Evolutionary conservation across 345 rosid genomes (phyloP).

Genomic region (Populus nigra): DNA sequence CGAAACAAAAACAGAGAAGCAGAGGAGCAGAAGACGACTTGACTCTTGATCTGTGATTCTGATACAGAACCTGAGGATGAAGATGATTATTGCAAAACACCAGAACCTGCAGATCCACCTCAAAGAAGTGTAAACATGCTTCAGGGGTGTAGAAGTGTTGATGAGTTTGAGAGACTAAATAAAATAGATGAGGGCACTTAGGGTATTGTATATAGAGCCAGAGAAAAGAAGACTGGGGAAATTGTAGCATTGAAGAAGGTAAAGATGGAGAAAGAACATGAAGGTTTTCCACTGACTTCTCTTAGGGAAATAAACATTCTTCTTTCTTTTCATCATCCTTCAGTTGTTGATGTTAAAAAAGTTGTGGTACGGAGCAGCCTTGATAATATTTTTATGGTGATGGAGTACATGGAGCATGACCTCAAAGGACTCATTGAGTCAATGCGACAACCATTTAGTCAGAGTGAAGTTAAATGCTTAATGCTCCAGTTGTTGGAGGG

Average conservation of each 20-base stretch:
- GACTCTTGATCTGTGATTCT: slow-evolving; percentile 12
- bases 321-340: slow-evolving; percentile 92
- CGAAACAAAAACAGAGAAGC: no score
- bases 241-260: slow-evolving; percentile 98
- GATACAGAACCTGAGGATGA: slow-evolving; percentile 59
- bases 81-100: slow-evolving; percentile 40
- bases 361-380: slow-evolving; percentile 94
- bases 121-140: slow-evolving; percentile 92
- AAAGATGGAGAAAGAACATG: slow-evolving; percentile 99
- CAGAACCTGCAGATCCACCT: slow-evolving; percentile 60
- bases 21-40: no score
- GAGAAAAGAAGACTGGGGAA: slow-evolving; percentile 86
- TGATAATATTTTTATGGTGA: slow-evolving; percentile 96
- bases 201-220: slow-evolving; percentile 98
- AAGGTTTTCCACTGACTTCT: slow-evolving; percentile 96
- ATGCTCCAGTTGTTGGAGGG: slow-evolving; percentile 97
- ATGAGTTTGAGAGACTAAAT: slow-evolving; percentile 94
- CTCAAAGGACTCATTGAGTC: slow-evolving; percentile 92
- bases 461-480: slow-evolving; percentile 97
- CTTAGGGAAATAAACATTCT: slow-evolving; percentile 93
- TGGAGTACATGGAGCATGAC: slow-evolving; percentile 99
- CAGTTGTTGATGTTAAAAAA: slow-evolving; percentile 96
- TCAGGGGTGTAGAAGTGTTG: slow-evolving; percentile 95
- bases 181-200: slow-evolving; percentile 99
- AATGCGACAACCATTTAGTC: slow-evolving; percentile 97